Evolutionary conservation across 257 asterid species (phyloP), one percentile per base, ranked within the genome.

Genomic region (Solanum pinnatisectum): DNA sequence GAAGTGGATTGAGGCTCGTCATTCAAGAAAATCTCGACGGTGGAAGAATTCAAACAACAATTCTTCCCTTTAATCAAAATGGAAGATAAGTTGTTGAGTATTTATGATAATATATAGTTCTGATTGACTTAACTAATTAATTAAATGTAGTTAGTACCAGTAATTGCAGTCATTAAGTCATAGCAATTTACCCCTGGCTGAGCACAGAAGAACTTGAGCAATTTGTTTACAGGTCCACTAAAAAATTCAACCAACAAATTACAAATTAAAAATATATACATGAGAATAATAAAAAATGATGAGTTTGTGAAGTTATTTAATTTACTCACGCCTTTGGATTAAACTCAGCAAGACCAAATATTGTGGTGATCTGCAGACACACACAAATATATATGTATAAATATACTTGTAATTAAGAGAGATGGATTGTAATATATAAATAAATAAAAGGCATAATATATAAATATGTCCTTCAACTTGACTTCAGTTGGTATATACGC

Each of bases 1-100:
- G 97, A 87, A 30, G 98, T 95, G 1, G 98, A 88, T 44, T 95
- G 96, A 10, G 94, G 96, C 87, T 92, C 98, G n/a, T 92, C 92
- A 72, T 88, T 88, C 82, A 93, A 88, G 67, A 93, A 93, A 32
- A 87, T 44, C 8, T 92, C 93, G 0, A 92, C 90, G 0, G 93
- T 90, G 2, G 97, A 92, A 23, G 88, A 18, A 87, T 92, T 94
- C 59, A 95, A 91, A 87, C 98, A 95, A 7, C 98, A 95, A 37
- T 95, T 95, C 49, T 87, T 93, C 67, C 98, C 98, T 94, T 40
- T 27, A 70, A 79, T 52, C 20, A 76, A 74, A 10, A 56, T 30
- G 12, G 6, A 14, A 27, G 49, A 30, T 16, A 46, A 25, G 39
- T 13, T 22, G 23, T 18, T 42, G 37, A 56, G 65, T 22, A 11